These are phyloP conservation scores for Trypanosoma grayi DNA, from an alignment of 208 protist genomes.

Conservation along the genomic window DNA sequence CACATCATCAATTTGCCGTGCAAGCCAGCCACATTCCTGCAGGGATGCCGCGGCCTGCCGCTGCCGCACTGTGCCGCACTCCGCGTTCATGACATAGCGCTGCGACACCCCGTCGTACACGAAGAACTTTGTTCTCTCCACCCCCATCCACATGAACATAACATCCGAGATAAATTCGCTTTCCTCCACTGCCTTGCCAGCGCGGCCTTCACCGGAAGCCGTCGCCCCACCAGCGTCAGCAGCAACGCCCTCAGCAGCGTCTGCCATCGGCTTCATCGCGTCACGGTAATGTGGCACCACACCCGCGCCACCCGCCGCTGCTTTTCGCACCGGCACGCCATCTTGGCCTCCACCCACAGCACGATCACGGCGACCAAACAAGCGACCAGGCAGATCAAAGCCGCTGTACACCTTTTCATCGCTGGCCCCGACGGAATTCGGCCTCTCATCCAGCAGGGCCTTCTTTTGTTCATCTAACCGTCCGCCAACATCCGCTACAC, in stretches of 20 bases:
- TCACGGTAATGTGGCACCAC: not conserved
- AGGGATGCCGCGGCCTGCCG: conserved; percentile 29
- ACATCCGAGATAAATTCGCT: conserved; percentile 45
- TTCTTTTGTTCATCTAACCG: too few relatives aligned
- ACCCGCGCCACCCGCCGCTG: not conserved
- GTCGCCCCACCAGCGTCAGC: not conserved
- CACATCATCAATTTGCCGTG: conserved; percentile 35
- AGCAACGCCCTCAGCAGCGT: not conserved
- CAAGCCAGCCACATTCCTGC: conserved; percentile 45
- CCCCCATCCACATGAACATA: conserved; percentile 71
- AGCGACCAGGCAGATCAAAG: conserved; percentile 19
- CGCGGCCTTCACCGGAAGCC: not conserved
- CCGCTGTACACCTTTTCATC: too few relatives aligned
- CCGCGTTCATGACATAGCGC: conserved; percentile 29
- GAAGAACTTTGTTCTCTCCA: conserved; percentile 41
- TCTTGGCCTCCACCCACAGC: too few relatives aligned
- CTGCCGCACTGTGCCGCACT: conserved; percentile 30
- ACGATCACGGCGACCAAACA: conserved; percentile 16
- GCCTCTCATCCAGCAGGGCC: too few relatives aligned
- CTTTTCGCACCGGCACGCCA: too few relatives aligned
- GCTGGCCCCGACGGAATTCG: too few relatives aligned
- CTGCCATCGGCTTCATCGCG: not conserved
- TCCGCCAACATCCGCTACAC: too few relatives aligned
- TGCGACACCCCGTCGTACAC: conserved; percentile 24
- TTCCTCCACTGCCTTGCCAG: conserved; percentile 27